Percentiles rank a stretch among this genome's conserved stretches.
These are phyloP conservation scores for Xylariaceae sp. DNA, from an alignment of 2,329 filamentous ascomycete genomes.

Conservation along the genomic window DNA sequence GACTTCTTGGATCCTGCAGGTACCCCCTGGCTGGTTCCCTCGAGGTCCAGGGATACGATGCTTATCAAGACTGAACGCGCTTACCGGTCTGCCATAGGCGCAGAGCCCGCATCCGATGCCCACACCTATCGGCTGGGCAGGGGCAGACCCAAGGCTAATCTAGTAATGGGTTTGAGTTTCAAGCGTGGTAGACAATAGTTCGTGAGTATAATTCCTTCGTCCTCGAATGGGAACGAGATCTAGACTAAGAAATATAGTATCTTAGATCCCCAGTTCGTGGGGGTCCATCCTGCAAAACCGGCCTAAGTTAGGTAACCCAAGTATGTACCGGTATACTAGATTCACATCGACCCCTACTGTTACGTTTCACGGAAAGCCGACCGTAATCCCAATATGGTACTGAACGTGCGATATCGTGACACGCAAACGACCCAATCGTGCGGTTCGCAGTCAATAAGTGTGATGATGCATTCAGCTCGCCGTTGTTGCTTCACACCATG, in stretches of 20 bases:
- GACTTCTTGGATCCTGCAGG: slow-evolving; percentile 30
- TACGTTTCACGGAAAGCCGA: too few species aligned
- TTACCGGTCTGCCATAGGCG: slow-evolving; percentile 4
- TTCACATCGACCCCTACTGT: slow-evolving; percentile 20
- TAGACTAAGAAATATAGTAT: slow-evolving; percentile 11
- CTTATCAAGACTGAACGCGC: slow-evolving; percentile 19
- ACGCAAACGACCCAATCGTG: slow-evolving; percentile 11
- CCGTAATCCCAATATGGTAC: background rate
- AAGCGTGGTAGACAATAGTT: background rate
- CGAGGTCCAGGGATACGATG: slow-evolving; percentile 22
- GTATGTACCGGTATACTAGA: slow-evolving; percentile 24
- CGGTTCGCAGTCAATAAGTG: background rate
- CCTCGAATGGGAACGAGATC: slow-evolving; percentile 3
- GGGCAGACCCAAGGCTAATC: slow-evolving; percentile 1
- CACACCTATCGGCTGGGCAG: slow-evolving; percentile 8
- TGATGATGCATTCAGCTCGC: slow-evolving; percentile 12
- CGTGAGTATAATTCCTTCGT: slow-evolving; percentile 3
- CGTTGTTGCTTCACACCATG: background rate
- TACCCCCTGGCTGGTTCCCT: slow-evolving; percentile 20
- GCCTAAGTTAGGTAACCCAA: background rate
- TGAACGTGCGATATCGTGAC: background rate
- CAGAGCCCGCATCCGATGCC: slow-evolving; percentile 4
- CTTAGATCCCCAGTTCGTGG: slow-evolving; percentile 13
- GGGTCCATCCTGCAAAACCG: slow-evolving; percentile 14
- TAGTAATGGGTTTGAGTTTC: background rate